A percentile compares a stretch with the other conserved stretches of the same genome.
Evolutionary conservation across 352 stramenopile genomes (phyloP).

Genomic region (Salisapilia sapeloensis): DNA sequence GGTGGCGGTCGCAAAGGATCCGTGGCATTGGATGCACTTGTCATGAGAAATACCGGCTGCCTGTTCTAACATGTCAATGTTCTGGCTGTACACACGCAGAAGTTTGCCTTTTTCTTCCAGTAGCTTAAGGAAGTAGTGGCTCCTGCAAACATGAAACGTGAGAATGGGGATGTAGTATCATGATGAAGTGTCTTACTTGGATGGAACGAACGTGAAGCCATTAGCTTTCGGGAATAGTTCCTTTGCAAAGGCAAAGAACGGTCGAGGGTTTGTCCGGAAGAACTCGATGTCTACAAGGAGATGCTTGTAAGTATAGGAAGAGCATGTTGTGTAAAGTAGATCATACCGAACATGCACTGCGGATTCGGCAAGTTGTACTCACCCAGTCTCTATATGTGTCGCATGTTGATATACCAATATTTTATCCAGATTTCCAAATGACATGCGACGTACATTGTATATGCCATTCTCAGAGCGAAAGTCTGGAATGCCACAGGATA

Average conservation of each 20-base stretch:
- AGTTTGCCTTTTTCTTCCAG: conserved; percentile 88
- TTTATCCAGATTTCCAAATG: not conserved
- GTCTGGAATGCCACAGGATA: conserved; percentile 96
- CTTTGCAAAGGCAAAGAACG: conserved; percentile 96
- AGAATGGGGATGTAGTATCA: conserved; percentile 1
- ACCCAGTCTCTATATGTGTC: conserved; percentile 24
- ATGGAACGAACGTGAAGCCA: conserved; percentile 72
- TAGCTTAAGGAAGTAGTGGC: conserved; percentile 93
- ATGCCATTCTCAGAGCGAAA: conserved; percentile 92
- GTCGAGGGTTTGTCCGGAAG: conserved; percentile 89
- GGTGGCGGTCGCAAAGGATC: conserved; percentile 83
- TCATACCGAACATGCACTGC: conserved; percentile 75
- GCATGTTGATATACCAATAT: conserved; percentile 1
- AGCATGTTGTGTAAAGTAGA: conserved; percentile 7
- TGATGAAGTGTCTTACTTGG: conserved; percentile 6
- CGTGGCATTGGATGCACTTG: conserved; percentile 87
- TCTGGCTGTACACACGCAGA: conserved; percentile 88
- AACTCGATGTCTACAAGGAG: conserved; percentile 88
- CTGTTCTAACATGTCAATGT: conserved; percentile 97
- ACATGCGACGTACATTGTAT: conserved; percentile 61
- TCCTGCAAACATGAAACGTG: conserved; percentile 13
- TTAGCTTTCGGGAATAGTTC: conserved; percentile 68
- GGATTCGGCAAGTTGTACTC: conserved; percentile 76
- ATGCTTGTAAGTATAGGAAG: conserved; percentile 15
- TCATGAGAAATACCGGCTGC: conserved; percentile 85